These are phyloP conservation scores for Quillaja saponaria DNA, from an alignment of 306 rosid species.

Conservation along the genomic window DNA sequence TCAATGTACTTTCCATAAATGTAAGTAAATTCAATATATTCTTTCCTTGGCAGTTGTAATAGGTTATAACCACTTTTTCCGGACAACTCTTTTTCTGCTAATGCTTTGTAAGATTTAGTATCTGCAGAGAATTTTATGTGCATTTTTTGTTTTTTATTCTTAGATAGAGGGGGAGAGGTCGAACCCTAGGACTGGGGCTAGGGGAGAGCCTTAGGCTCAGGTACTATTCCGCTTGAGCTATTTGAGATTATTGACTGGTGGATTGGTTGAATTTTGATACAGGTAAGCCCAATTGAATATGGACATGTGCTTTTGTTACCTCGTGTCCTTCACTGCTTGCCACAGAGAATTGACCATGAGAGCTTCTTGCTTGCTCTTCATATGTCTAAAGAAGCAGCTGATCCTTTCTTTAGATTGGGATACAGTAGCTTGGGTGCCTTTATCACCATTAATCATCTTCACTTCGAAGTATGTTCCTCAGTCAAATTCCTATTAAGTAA, in stretches of 20 bases:
- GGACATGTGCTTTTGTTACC: conserved; percentile 83
- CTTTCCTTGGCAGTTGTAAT: not conserved
- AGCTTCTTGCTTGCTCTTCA: conserved; percentile 70
- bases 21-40: conserved; percentile 27
- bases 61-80: not conserved
- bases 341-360: conserved; percentile 70
- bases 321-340: conserved; percentile 59
- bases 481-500: not conserved
- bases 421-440: conserved; percentile 85
- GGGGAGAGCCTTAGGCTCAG: no score
- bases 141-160: no score
- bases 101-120: conserved; percentile 1
- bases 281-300: conserved; percentile 86
- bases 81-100: not conserved
- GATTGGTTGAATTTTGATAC: conserved; percentile 11
- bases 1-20: conserved; percentile 72
- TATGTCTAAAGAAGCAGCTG: conserved; percentile 67
- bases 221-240: no score
- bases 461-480: conserved; percentile 60
- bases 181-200: no score
- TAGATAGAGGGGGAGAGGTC: no score
- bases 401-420: conserved; percentile 66
- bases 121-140: not conserved
- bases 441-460: conserved; percentile 83
- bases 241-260: not conserved